A percentile compares a stretch with the other conserved stretches of the same genome.
Conservation (phyloP, 2,329 filamentous ascomycete genomes). For the Epicoccum sorghinum region DNA sequence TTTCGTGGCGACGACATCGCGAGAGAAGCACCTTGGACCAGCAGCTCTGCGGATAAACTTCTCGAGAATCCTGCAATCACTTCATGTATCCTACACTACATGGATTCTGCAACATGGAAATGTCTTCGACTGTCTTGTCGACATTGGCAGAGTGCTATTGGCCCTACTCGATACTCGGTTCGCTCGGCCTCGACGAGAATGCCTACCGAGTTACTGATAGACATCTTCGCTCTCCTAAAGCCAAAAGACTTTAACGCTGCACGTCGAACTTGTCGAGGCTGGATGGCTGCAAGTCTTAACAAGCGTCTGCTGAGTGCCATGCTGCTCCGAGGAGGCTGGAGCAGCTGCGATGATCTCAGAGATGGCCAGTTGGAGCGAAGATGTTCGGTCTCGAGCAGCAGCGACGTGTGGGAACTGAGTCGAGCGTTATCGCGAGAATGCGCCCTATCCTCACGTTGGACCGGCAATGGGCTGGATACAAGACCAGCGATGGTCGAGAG, state of each 20-base stretch:
- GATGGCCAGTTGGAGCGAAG: neutral
- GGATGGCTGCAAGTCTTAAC: conserved; percentile 65
- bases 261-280: conserved; percentile 63
- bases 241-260: conserved; percentile 65
- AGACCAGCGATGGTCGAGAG: conserved; percentile 22
- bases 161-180: conserved; percentile 19
- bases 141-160: conserved; percentile 43
- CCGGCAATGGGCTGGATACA: conserved; percentile 40
- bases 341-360: conserved; percentile 31
- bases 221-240: conserved; percentile 31
- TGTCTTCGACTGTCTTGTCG: conserved; percentile 44
- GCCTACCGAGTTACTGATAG: conserved; percentile 54
- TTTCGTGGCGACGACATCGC: neutral
- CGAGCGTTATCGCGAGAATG: conserved; percentile 58
- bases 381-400: neutral
- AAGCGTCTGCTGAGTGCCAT: conserved; percentile 57
- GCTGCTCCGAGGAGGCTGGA: conserved; percentile 63
- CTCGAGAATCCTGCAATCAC: neutral
- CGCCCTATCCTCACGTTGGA: conserved; percentile 52
- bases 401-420: conserved; percentile 52
- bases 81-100: conserved; percentile 17
- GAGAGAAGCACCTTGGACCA: neutral
- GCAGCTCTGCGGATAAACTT: neutral
- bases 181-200: conserved; percentile 39
- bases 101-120: conserved; percentile 22